Conservation (phyloP, 495 filamentous ascomycete genomes). For the Podospora anserina region DNA sequence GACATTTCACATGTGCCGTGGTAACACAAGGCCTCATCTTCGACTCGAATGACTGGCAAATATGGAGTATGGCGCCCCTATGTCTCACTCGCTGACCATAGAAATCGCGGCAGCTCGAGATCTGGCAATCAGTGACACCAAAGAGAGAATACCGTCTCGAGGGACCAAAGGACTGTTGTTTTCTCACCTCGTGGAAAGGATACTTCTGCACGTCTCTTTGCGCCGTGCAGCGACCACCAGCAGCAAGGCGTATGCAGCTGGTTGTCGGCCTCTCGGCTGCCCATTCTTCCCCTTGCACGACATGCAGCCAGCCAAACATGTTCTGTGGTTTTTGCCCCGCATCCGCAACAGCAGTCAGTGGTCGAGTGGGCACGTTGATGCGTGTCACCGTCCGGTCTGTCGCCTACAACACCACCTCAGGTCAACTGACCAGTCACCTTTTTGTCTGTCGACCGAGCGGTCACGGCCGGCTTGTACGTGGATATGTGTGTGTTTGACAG, state of each 20-base stretch:
- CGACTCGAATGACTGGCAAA: background rate
- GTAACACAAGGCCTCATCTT: background rate
- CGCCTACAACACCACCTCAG: background rate
- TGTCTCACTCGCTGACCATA: background rate
- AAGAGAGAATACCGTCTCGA: background rate
- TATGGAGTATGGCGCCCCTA: background rate
- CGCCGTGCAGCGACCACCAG: background rate
- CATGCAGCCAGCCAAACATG: conserved; percentile 1
- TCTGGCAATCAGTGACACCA: background rate
- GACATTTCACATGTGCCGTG: background rate
- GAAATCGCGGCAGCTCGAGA: background rate
- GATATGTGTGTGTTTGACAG: background rate
- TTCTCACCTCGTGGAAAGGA: background rate
- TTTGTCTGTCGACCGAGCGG: background rate
- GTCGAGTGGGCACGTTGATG: background rate
- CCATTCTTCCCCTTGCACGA: conserved; percentile 8
- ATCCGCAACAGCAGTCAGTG: background rate
- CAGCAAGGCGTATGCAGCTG: background rate
- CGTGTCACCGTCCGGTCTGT: background rate
- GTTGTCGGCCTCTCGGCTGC: conserved; percentile 13
- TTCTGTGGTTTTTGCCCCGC: background rate
- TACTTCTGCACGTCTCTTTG: background rate
- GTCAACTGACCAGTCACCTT: conserved; percentile 1
- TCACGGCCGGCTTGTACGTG: background rate
- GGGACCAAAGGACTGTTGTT: background rate